A percentile compares a stretch with the other conserved stretches of the same genome.
Evolutionary conservation across 2,329 filamentous ascomycete species (phyloP).

Genomic region (Botrytis paeoniae): DNA sequence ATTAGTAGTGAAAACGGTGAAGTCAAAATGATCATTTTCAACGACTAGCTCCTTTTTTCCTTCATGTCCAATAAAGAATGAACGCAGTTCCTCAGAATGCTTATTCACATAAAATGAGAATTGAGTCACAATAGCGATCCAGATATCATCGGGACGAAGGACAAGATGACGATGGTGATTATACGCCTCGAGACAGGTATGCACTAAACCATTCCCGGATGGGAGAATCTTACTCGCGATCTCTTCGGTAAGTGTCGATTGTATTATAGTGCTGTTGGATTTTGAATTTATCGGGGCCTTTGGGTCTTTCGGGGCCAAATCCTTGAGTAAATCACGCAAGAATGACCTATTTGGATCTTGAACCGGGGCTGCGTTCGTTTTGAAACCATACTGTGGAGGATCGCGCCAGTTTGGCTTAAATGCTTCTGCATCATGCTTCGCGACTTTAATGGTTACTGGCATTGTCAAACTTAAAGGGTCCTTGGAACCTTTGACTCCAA

Average conservation of each 20-base stretch:
- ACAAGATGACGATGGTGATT: not conserved
- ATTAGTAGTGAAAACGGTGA: not conserved
- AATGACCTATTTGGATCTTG: not conserved
- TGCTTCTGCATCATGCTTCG: not conserved
- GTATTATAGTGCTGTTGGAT: not conserved
- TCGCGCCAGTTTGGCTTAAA: not conserved
- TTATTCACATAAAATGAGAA: not conserved
- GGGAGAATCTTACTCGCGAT: not conserved
- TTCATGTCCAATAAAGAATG: not conserved
- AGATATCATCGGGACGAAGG: not conserved
- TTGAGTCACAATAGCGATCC: not conserved
- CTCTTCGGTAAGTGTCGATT: not conserved
- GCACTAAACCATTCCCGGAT: not conserved
- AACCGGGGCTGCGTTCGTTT: not conserved
- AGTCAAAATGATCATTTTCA: not conserved
- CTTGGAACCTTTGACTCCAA: not conserved
- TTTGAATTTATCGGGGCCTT: not conserved
- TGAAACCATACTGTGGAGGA: not conserved
- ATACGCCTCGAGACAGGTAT: not conserved
- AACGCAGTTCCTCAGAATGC: not conserved
- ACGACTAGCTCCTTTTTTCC: not conserved
- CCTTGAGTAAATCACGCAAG: not conserved
- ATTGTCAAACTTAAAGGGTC: not conserved
- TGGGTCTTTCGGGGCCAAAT: not conserved
- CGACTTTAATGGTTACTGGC: not conserved